phyloP scores from a whole-genome alignment of 31 red algal species.

The Odonthalia washingtoniensis region DNA sequence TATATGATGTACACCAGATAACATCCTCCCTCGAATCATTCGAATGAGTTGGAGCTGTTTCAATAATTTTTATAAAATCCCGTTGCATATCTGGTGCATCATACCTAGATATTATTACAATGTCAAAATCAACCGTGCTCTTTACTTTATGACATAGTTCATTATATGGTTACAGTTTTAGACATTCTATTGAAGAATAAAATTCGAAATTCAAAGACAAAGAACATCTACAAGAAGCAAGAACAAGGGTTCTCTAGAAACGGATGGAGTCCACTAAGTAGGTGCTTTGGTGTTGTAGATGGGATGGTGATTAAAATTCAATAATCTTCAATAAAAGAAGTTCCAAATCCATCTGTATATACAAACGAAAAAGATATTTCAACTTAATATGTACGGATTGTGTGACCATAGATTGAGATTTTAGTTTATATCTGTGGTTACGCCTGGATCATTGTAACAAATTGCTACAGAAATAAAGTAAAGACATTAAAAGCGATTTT shows the following conservation, averaged over 20 bases:
- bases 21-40: too few species aligned
- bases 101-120: too few species aligned
- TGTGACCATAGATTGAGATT: constrained; percentile 43
- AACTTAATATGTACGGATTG: constrained; percentile 42
- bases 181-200: too few species aligned
- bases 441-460: constrained; percentile 48
- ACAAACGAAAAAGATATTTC: constrained; percentile 49
- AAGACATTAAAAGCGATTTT: constrained; percentile 29
- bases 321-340: constrained; percentile 17
- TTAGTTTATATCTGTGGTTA: constrained; percentile 46
- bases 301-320: constrained; percentile 50
- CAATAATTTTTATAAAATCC: too few species aligned
- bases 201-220: too few species aligned
- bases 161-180: too few species aligned
- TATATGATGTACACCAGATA: too few species aligned
- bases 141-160: too few species aligned
- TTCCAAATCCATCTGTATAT: constrained; percentile 38
- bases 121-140: too few species aligned
- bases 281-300: constrained; percentile 40
- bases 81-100: too few species aligned
- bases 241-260: constrained; percentile 16
- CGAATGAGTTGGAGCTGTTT: too few species aligned
- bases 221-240: too few species aligned
- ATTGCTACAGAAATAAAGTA: neutral
- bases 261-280: constrained; percentile 13